phyloP scores from a whole-genome alignment of 164 flowering plant genomes.

The Dillenia turbinata region DNA sequence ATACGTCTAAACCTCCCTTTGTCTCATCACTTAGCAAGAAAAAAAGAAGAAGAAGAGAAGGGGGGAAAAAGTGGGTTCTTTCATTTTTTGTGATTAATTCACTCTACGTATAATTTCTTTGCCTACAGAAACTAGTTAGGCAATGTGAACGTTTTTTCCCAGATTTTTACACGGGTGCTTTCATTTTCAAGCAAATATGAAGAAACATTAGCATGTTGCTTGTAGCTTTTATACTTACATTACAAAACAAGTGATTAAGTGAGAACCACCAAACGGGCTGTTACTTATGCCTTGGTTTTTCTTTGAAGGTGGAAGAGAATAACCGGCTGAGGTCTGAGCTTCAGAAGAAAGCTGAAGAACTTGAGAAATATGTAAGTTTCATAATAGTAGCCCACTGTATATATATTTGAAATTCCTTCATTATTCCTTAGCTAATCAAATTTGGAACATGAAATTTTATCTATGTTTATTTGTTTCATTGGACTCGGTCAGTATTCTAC shows the following conservation, averaged over 20 bases:
- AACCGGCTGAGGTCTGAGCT: conserved; percentile 57
- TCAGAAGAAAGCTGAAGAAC: conserved; percentile 35
- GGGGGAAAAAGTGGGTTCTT: too few species aligned
- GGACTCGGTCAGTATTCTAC: too few species aligned
- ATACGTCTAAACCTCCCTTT: background rate
- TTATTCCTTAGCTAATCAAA: background rate
- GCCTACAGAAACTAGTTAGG: background rate
- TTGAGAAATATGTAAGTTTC: conserved; percentile 59
- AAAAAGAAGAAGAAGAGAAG: too few species aligned
- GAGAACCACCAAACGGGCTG: background rate
- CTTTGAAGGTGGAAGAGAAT: conserved; percentile 64
- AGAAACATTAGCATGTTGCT: background rate
- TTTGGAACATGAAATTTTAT: too few species aligned
- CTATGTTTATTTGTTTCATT: too few species aligned
- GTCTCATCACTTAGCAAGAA: too few species aligned
- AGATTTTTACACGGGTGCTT: background rate
- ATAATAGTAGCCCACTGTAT: background rate
- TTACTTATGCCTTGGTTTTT: conserved; percentile 2
- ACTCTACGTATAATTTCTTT: too few species aligned
- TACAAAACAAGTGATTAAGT: background rate
- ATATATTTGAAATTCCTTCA: background rate
- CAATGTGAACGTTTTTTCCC: background rate
- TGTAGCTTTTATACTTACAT: conserved; percentile 1
- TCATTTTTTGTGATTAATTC: too few species aligned
- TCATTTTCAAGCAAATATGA: background rate